Evolutionary conservation across 139 green algal genomes (phyloP), one percentile per base, ranked within the genome.

Genomic region (Chlorokybus atmophyticus): DNA sequence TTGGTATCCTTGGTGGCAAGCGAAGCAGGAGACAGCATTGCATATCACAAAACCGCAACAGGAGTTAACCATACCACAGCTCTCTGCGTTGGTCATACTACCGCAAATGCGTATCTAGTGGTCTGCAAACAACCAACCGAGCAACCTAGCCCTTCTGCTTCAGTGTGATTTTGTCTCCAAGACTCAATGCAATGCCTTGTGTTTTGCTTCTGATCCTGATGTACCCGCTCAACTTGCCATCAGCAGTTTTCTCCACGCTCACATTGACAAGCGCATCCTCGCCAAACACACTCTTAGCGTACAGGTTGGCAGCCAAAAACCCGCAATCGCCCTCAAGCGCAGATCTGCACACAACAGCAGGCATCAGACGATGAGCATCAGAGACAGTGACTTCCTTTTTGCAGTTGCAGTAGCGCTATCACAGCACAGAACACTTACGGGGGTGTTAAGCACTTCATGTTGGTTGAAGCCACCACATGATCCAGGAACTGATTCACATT

Each of bases 211-310:
- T 81, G 59, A 98, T 98, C 59, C 91, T 77, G 55, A 98, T 93
- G 76, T 90, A 94, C 4, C 91, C 90, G 4, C 60, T 78, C 30
- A 97, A 67, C 61, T 85, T 83, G 14, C 88, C 90, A 24, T 90
- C 84, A 0, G 62, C 53, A 38, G 78, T 60, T 74, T 93, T 85
- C 78, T 98, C 90, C 51, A 98, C 81, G 29, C 76, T 88, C 30
- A 98, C 73, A 67, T 98, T 98, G 26, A 96, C 91, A 29, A 98
- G 75, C 7, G 91, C 91, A 55, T 98, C 91, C 77, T 98, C 91
- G 2, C 88, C 89, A 75, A 98, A 98, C 38, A 98, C 91, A 30
- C 61, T 81, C 64, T 92, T 90, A 24, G 91, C 88, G 68, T 98
- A 98, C 60, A 98, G 73, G 77, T 98, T 98, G 41, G 91, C 91